A percentile compares a stretch with the other conserved stretches of the same genome.
Evolutionary conservation across 495 filamentous ascomycete species (phyloP).

Genomic region (Filosporella fistucella): DNA sequence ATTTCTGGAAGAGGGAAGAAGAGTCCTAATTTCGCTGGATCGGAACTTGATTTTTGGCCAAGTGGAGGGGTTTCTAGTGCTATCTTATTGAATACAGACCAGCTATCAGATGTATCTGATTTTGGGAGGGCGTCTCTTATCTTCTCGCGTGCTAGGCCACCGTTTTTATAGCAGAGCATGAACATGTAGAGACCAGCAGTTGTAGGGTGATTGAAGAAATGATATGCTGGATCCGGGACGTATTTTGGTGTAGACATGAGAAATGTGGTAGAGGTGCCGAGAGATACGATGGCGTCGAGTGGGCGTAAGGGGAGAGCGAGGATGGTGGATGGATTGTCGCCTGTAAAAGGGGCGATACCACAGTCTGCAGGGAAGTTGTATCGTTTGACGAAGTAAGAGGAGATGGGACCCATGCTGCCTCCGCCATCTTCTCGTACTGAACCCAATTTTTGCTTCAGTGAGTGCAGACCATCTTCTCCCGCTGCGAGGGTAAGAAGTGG

Average conservation of each 20-base stretch:
- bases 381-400: slow-evolving; percentile 67
- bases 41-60: slow-evolving; percentile 46
- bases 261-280: slow-evolving; percentile 95
- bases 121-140: slow-evolving; percentile 64
- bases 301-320: slow-evolving; percentile 81
- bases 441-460: slow-evolving; percentile 76
- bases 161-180: slow-evolving; percentile 99
- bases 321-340: slow-evolving; percentile 95
- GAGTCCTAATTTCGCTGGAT: slow-evolving; percentile 74
- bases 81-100: slow-evolving; percentile 72
- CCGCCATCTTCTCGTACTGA: slow-evolving; percentile 76
- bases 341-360: slow-evolving; percentile 79
- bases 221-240: slow-evolving; percentile 78
- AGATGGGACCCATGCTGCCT: slow-evolving; percentile 66
- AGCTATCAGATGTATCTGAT: slow-evolving; percentile 44
- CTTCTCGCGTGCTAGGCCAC: slow-evolving; percentile 84
- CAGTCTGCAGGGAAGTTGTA: slow-evolving; percentile 77
- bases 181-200: slow-evolving; percentile 87
- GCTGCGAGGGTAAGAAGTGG: slow-evolving; percentile 71
- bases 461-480: slow-evolving; percentile 59
- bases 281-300: slow-evolving; percentile 86
- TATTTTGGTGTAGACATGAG: slow-evolving; percentile 92
- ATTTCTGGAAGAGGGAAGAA: slow-evolving; percentile 96
- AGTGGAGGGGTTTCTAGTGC: slow-evolving; percentile 62
- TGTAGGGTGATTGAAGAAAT: slow-evolving; percentile 88